Evolutionary conservation across 2,329 filamentous ascomycete species (phyloP), one percentile per base, ranked within the genome.

Genomic region (Fusarium sp.): DNA sequence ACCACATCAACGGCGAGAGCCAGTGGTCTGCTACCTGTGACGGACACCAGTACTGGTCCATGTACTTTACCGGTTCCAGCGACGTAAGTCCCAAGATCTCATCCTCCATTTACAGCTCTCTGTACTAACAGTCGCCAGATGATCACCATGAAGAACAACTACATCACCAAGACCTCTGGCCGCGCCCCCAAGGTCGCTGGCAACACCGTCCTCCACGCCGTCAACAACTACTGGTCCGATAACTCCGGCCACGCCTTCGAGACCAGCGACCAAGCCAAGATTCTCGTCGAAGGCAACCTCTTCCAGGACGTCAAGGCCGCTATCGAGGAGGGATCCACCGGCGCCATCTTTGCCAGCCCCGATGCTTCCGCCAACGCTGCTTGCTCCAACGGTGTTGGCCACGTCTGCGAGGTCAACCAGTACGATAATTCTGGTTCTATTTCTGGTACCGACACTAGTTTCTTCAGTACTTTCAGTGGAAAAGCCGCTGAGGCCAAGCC

Each of bases 161-260:
- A 90, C 82, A 83, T 91, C 77, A 86, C 89, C 83, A 83, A 89
- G 81, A 88, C 86, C 59, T 86, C 84, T 14, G 89, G 89, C 61
- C 88, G 89, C 48, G 82, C 83, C 22, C 89, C 88, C 73, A 90
- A 90, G 82, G 82, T 91, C 28, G 84, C 83, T 28, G 87, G 87
- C 76, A 88, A 88, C 59, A 84, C 89, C 42, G 82, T 84, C 22
- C 78, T 91, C 56, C 89, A 91, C 80, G 87, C 86, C 41, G 87
- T 89, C 78, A 90, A 90, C 86, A 91, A 90, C 84, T 89, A 89
- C 85, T 90, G 84, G 82, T 84, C 87, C 75, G 83, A 85, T 74
- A 87, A 85, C 80, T 77, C 80, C 20, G 86, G 86, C 54, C 89
- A 91, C 80, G 87, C 88, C 15, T 90, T 91, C 77, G 89, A 89